Percentiles rank a stretch among this genome's conserved stretches.
Evolutionary conservation across 2,329 filamentous ascomycete genomes (phyloP).

Genomic region (Fusarium ramigenum): DNA sequence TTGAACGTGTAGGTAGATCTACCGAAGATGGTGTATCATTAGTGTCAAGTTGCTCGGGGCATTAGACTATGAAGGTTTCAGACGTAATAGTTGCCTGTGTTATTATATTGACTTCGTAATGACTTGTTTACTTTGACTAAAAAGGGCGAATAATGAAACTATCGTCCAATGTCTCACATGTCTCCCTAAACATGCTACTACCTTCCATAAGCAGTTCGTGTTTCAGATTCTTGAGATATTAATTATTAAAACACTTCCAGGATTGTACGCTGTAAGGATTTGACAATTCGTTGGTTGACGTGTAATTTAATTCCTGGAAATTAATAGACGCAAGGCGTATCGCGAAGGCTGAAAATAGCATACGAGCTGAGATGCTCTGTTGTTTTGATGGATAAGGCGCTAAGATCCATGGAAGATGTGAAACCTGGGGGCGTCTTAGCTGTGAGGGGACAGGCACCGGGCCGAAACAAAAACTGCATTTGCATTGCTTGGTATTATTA

Average conservation of each 20-base stretch:
- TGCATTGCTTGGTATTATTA: background rate
- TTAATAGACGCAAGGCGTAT: constrained; percentile 15
- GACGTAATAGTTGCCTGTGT: background rate
- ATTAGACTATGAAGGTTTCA: background rate
- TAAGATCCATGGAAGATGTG: constrained; percentile 35
- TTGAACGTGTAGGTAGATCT: background rate
- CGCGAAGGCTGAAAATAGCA: constrained; percentile 29
- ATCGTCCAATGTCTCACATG: background rate
- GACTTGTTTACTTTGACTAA: background rate
- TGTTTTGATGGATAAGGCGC: constrained; percentile 7
- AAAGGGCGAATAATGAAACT: background rate
- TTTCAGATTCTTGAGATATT: background rate
- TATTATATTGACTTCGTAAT: background rate
- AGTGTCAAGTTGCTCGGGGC: background rate
- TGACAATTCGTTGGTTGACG: background rate
- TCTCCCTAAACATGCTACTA: background rate
- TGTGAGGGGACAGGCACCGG: constrained; percentile 15
- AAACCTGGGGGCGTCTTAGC: constrained; percentile 36
- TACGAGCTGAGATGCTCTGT: constrained; percentile 11
- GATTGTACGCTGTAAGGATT: background rate
- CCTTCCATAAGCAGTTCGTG: background rate
- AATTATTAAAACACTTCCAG: background rate
- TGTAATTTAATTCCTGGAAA: background rate
- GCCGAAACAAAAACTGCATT: constrained; percentile 16
- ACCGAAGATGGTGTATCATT: background rate